Base-by-base conservation (phyloP, 306 rosid species). In the Citrullus colocynthis region DNA sequence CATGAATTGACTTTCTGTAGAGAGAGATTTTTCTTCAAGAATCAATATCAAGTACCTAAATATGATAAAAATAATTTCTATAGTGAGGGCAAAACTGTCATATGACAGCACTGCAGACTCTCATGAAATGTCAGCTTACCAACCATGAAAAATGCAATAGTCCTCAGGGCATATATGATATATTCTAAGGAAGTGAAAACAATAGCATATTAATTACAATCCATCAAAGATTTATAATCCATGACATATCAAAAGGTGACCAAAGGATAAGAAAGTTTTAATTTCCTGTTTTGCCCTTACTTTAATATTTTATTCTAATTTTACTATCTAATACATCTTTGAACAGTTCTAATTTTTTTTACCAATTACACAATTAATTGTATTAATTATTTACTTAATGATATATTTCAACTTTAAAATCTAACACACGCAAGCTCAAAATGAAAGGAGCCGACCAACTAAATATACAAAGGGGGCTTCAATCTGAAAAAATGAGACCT, bases 1-100 rank as follows among this genome's bases (percentile, higher is more conserved):
- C 84, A 56, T 56, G 81, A 65, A 42, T 54, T 77, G 74, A 48
- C 79, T 42, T 30, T 85, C 97, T 90, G 84, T 6, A 37, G 34
- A 30, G 65, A 17, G 30, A 51, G 14, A 2, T 0, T 5, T 24
- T 70, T 10, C 0, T 30, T 24, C 6, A 24, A 51, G 12, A 37
- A 65, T 65, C 28, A 39, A 36, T 65, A 17, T 18, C 73, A 64
- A 7, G 71, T 64, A 64, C 21, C 71, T 36, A 65, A 65, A 9
- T 15, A 65, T 18, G 24, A 65, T 34, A 65, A 17, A 14, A 65
- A 6, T 30, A 63, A 63, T 63, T 63, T 63, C 70, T 34, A 62
- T 5, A 62, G 20, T 30, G 69, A 30, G 69, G 69, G 17, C 69
- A 62, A 62, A 13, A 62, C 20, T 62, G 44, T 62, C 9, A 32